Evolutionary conservation across 1,284 basidiomycete species (phyloP).

Genomic region (Uromyces viciae-fabae): DNA sequence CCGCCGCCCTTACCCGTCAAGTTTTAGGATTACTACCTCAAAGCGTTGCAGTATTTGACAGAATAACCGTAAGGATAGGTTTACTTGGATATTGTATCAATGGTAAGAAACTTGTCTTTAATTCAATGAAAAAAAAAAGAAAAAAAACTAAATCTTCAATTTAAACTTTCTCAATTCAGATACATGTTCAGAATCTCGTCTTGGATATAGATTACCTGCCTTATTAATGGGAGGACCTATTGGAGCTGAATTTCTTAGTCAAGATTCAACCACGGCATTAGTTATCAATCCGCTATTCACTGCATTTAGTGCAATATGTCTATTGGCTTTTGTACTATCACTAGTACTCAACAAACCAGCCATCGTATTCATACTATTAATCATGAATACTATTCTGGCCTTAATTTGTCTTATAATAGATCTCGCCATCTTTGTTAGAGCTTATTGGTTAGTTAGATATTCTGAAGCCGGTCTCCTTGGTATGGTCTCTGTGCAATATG

Average conservation of each 20-base stretch:
- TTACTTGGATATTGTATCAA: constrained; percentile 41
- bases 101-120: constrained; percentile 4
- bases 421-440: constrained; percentile 16
- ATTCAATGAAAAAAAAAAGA: background rate
- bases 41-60: constrained; percentile 29
- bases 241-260: constrained; percentile 3
- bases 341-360: constrained; percentile 9
- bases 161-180: background rate
- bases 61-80: constrained; percentile 22
- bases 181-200: constrained; percentile 9
- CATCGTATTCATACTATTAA: constrained; percentile 1
- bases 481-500: constrained; percentile 3
- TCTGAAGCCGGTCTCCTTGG: constrained; percentile 3
- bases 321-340: background rate
- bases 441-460: constrained; percentile 15
- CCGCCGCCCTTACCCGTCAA: constrained; percentile 9
- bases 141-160: background rate
- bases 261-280: constrained; percentile 1
- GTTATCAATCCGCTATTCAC: constrained; percentile 36
- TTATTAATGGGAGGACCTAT: constrained; percentile 16
- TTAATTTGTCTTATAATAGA: constrained; percentile 31
- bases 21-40: background rate
- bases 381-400: constrained; percentile 16
- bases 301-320: constrained; percentile 7
- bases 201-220: constrained; percentile 26